A percentile compares a stretch with the other conserved stretches of the same genome.
These are phyloP conservation scores for Lomentospora prolificans DNA, from an alignment of 2,329 filamentous ascomycete species.

Conservation along the genomic window DNA sequence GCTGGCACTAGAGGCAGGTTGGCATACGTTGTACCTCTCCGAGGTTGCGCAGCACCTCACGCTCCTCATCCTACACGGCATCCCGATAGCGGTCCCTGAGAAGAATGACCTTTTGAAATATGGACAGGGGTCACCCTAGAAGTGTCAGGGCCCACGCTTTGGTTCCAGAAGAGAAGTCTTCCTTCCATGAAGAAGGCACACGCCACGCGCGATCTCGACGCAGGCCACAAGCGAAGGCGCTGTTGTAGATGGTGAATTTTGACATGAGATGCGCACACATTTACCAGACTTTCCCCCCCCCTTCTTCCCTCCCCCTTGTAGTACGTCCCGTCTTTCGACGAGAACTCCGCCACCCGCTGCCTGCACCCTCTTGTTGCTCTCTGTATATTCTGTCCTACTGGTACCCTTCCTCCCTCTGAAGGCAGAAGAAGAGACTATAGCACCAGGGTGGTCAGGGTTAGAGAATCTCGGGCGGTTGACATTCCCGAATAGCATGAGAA, in stretches of 20 bases:
- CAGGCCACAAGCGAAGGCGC: not conserved
- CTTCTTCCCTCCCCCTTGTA: not conserved
- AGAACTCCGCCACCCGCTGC: conserved; percentile 2
- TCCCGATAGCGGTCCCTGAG: not conserved
- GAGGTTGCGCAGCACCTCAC: not conserved
- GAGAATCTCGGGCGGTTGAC: not conserved
- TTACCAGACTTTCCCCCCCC: not conserved
- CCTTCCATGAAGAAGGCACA: conserved; percentile 2
- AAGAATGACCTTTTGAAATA: not conserved
- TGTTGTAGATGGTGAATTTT: not conserved
- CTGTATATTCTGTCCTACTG: not conserved
- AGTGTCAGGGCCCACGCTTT: not conserved
- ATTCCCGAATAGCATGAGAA: not conserved
- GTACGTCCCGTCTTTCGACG: not conserved
- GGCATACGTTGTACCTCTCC: not conserved
- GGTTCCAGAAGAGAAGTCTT: conserved; percentile 2
- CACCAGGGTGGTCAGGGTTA: not conserved
- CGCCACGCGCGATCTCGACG: not conserved
- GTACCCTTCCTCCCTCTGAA: not conserved
- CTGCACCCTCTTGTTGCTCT: not conserved
- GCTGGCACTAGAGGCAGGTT: too few species aligned
- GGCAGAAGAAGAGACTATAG: not conserved
- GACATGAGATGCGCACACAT: not conserved
- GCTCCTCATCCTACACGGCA: not conserved
- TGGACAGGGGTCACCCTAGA: not conserved